Percentiles rank a stretch among this genome's conserved stretches.
Evolutionary conservation across 2,329 filamentous ascomycete species (phyloP).

Genomic region (Cercospora berteroae): DNA sequence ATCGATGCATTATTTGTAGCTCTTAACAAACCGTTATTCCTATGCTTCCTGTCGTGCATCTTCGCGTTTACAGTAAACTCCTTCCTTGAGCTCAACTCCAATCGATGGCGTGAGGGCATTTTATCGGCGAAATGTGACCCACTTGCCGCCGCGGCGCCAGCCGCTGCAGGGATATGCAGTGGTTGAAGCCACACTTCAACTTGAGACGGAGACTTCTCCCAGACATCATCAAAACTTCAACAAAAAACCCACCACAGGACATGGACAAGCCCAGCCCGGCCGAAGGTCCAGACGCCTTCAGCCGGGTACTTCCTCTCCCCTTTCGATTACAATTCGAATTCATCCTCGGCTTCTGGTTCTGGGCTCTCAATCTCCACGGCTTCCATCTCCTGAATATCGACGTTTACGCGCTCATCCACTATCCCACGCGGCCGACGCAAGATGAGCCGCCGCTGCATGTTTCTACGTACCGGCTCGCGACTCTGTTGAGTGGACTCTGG

Average conservation of each 20-base stretch:
- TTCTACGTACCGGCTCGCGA: conserved; percentile 82
- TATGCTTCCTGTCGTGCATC: not conserved
- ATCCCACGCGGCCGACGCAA: conserved; percentile 70
- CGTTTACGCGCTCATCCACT: conserved; percentile 66
- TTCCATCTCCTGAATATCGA: conserved; percentile 74
- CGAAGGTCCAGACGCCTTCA: conserved; percentile 73
- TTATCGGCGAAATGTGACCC: not conserved
- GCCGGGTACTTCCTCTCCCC: conserved; percentile 80
- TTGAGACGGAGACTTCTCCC: not conserved
- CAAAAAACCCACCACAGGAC: not conserved
- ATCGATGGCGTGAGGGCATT: not conserved
- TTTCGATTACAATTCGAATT: conserved; percentile 85
- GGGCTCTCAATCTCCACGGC: conserved; percentile 88
- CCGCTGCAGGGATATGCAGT: not conserved
- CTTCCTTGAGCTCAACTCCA: not conserved
- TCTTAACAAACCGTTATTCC: not conserved
- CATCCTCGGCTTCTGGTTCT: conserved; percentile 89
- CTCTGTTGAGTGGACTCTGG: conserved; percentile 70
- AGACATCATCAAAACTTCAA: not conserved
- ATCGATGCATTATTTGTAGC: conserved; percentile 1
- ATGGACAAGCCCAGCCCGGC: conserved; percentile 23
- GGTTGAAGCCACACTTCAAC: conserved; percentile 6
- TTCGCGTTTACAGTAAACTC: not conserved
- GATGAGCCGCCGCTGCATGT: conserved; percentile 69
- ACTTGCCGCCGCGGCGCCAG: not conserved